Base-by-base conservation (phyloP, 371 early-diverging fungal species). In the Mucor mucedo region DNA sequence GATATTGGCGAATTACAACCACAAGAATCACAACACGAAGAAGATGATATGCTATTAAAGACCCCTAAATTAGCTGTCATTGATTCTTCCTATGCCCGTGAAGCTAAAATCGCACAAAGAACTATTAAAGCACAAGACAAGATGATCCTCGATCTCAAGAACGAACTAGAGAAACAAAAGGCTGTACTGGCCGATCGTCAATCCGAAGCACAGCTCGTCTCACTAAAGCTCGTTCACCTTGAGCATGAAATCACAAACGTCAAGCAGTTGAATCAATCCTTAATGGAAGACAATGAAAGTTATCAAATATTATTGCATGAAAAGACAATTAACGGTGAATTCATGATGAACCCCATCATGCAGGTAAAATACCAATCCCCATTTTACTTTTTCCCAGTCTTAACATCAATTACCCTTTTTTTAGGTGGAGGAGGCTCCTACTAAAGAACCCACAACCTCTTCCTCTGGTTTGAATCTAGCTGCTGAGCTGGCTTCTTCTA, bases 221-320 rank as follows among this genome's bases (percentile, higher is more conserved):
- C 84, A 0, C 70, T 80, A 21, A 77, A 76, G 39, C 66, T 75
- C 10, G 72, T 74, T 49, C 74, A 79, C 44, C 75, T 91, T 21
- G 86, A 88, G 58, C 74, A 80, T 38, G 86, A 90, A 52, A 72
- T 84, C 21, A 63, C 65, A 52, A 89, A 89, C 69, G 79, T 91
- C 11, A 86, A 85, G 44, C 84, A 87, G 41, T 63, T 91, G 57
- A 92, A 92, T 70, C 79, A 77, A 56, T 79, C 86, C 2, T 72
- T 93, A 55, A 86, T 87, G 87, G 93, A 93, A 63, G 95, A 93
- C 53, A 92, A 90, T 73, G 95, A 93, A 72, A 86, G 90, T 48
- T 93, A 88, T 74, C 94, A 93, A 70, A 75, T 91, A 30, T 75
- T 95, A 54, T 66, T 93, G 62, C 90, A 91, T 55, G 91, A 93